Evolutionary conservation across 1,139 yeast species (phyloP).

Genomic region (Saccharomyces uvarum): DNA sequence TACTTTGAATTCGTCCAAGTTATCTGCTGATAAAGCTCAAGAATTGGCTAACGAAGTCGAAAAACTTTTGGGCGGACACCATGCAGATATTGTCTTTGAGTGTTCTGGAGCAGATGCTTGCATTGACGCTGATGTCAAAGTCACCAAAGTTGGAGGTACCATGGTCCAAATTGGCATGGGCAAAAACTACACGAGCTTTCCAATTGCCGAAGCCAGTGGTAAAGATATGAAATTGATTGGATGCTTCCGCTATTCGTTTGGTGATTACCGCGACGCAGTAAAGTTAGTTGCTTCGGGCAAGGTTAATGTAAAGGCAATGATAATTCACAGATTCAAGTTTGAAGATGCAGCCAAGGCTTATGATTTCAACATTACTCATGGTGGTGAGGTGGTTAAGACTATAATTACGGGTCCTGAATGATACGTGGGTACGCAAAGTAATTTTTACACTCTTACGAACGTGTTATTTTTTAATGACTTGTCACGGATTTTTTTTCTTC

Average conservation of each 20-base stretch:
- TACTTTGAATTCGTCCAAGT: slow-evolving; percentile 41
- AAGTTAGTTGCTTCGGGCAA: slow-evolving; percentile 55
- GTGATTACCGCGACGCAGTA: slow-evolving; percentile 73
- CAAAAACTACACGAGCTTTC: slow-evolving; percentile 57
- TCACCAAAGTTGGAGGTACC: slow-evolving; percentile 54
- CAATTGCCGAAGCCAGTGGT: slow-evolving; percentile 62
- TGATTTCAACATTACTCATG: slow-evolving; percentile 47
- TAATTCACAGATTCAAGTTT: slow-evolving; percentile 71
- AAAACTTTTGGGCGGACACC: slow-evolving; percentile 37
- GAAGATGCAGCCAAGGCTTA: slow-evolving; percentile 77
- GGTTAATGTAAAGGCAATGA: slow-evolving; percentile 56
- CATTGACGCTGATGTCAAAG: slow-evolving; percentile 53
- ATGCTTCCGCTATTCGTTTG: slow-evolving; percentile 72
- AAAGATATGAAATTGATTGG: slow-evolving; percentile 69
- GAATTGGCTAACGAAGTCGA: slow-evolving; percentile 36
- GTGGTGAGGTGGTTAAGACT: slow-evolving; percentile 53
- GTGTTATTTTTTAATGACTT: background rate
- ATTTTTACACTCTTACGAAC: background rate
- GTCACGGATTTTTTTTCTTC: too few relatives aligned
- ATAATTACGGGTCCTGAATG: slow-evolving; percentile 48
- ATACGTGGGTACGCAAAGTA: background rate
- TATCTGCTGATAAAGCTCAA: slow-evolving; percentile 21
- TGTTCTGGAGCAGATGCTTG: slow-evolving; percentile 70
- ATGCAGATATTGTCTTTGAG: slow-evolving; percentile 57
- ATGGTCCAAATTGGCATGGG: slow-evolving; percentile 77